These are phyloP conservation scores for Boletus bicolor DNA, from an alignment of 768 basidiomycete genomes.

Conservation along the genomic window DNA sequence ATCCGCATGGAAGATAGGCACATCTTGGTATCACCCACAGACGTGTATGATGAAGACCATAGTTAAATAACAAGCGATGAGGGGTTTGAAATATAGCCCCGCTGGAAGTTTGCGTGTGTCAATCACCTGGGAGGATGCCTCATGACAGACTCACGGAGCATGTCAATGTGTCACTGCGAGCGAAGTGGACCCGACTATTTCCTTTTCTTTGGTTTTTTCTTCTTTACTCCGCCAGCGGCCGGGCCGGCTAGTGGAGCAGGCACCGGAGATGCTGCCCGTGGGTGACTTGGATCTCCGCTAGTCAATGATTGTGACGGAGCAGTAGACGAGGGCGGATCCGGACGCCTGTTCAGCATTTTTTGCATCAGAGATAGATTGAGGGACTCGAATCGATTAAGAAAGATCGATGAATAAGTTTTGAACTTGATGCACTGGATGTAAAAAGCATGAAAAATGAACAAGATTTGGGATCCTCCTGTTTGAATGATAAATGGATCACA, in stretches of 20 bases:
- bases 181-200: constrained; percentile 39
- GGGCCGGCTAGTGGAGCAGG: constrained; percentile 32
- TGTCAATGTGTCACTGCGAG: constrained; percentile 2
- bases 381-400: constrained; percentile 94
- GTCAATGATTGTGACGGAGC: constrained; percentile 17
- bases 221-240: constrained; percentile 65
- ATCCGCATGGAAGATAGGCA: neutral
- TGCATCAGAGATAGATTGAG: constrained; percentile 84
- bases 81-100: constrained; percentile 1
- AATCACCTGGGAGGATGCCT: neutral
- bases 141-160: constrained; percentile 14
- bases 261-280: constrained; percentile 34
- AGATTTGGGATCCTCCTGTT: neutral
- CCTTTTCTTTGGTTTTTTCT: constrained; percentile 84
- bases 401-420: constrained; percentile 91
- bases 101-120: constrained; percentile 2
- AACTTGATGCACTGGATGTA: constrained; percentile 83
- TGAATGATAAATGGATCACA: constrained; percentile 28
- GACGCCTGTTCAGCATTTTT: constrained; percentile 74
- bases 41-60: constrained; percentile 1
- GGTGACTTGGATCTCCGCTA: constrained; percentile 23
- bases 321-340: constrained; percentile 29
- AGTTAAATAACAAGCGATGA: constrained; percentile 5
- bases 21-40: neutral
- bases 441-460: neutral